Conservation (phyloP, 306 rosid genomes). For the Cucurbita moschata region DNA sequence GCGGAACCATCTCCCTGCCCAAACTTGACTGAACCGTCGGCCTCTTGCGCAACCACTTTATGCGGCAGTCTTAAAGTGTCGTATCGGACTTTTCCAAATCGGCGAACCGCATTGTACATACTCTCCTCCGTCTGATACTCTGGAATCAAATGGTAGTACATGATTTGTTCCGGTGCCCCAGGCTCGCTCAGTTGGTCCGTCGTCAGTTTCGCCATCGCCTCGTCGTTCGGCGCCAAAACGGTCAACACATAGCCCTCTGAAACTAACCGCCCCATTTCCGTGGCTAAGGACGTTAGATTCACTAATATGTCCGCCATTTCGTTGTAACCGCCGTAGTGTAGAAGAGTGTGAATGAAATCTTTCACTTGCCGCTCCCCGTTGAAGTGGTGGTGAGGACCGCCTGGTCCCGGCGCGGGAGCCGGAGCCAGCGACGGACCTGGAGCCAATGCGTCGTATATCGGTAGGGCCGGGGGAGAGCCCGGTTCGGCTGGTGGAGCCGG, state of each 20-base stretch:
- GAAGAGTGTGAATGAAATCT: constrained; percentile 60
- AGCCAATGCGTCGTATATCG: constrained; percentile 60
- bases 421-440: constrained; percentile 63
- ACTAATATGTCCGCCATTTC: constrained; percentile 76
- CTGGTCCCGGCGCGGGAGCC: constrained; percentile 82
- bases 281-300: constrained; percentile 55
- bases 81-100: constrained; percentile 58
- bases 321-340: constrained; percentile 72
- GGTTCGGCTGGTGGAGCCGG: constrained; percentile 30
- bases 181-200: constrained; percentile 85
- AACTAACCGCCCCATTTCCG: constrained; percentile 62
- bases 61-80: constrained; percentile 62
- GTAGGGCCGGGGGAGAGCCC: constrained; percentile 43
- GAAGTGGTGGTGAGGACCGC: constrained; percentile 68
- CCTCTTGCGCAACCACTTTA: constrained; percentile 57
- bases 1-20: constrained; percentile 63
- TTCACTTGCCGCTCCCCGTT: constrained; percentile 58
- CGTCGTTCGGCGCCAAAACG: constrained; percentile 70
- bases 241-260: constrained; percentile 71
- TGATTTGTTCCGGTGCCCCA: constrained; percentile 71
- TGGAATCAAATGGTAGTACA: constrained; percentile 66
- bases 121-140: constrained; percentile 84
- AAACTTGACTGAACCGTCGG: constrained; percentile 69
- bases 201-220: constrained; percentile 72
- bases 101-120: constrained; percentile 68